Conservation (phyloP, 2,329 filamentous ascomycete species). For the Trichoderma koningiopsis region DNA sequence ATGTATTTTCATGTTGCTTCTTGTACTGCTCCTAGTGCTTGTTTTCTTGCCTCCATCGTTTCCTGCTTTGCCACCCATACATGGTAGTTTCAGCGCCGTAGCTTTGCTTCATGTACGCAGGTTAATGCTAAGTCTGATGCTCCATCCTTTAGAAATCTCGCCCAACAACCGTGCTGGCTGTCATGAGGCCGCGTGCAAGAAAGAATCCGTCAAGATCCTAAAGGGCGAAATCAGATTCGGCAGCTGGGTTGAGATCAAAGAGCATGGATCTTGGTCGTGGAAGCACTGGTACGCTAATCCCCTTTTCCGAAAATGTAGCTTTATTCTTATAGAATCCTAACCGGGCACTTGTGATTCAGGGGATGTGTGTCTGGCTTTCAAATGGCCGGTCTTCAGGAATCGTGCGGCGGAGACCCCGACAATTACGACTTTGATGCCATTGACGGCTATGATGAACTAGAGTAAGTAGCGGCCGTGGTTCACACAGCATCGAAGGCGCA, state of each 20-base stretch:
- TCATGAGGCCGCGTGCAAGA: slow-evolving; percentile 72
- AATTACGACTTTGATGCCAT: slow-evolving; percentile 66
- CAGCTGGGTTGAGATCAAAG: slow-evolving; percentile 65
- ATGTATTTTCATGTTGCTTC: slow-evolving; percentile 31
- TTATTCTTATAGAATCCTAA: not conserved
- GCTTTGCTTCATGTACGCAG: not conserved
- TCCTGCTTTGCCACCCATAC: not conserved
- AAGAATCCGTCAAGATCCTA: slow-evolving; percentile 66
- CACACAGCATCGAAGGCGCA: not conserved
- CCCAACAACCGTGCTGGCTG: slow-evolving; percentile 73
- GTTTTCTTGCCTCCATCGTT: not conserved
- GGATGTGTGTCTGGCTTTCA: slow-evolving; percentile 83
- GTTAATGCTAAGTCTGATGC: not conserved
- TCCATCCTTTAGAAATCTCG: slow-evolving; percentile 63
- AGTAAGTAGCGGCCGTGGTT: slow-evolving; percentile 40
- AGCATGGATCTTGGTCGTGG: slow-evolving; percentile 70
- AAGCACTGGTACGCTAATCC: slow-evolving; percentile 74
- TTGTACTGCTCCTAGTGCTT: not conserved
- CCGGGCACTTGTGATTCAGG: slow-evolving; percentile 52
- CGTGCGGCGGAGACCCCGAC: slow-evolving; percentile 46
- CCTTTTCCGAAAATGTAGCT: not conserved
- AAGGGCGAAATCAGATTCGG: slow-evolving; percentile 83
- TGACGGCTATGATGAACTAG: slow-evolving; percentile 79
- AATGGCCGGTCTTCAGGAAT: slow-evolving; percentile 65
- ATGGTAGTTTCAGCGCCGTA: not conserved